A percentile compares a stretch with the other conserved stretches of the same genome.
phyloP scores from a whole-genome alignment of 2,329 filamentous ascomycete genomes.

The Exophiala dermatitidis region DNA sequence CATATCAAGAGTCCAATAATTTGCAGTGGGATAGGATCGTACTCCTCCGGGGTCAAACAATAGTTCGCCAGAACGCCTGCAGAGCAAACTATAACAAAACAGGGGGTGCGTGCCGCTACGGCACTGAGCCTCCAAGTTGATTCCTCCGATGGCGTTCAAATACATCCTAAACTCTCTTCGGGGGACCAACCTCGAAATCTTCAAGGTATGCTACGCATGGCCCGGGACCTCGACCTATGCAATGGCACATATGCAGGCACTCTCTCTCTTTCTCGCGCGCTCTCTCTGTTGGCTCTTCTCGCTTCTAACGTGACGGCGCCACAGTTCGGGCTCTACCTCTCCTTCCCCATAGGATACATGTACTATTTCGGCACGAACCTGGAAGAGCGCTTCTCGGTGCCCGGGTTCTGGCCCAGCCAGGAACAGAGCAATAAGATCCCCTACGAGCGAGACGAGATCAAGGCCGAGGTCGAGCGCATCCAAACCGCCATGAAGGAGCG shows the following conservation, averaged over 20 bases:
- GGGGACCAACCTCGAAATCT: slow-evolving; percentile 85
- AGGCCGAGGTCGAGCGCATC: slow-evolving; percentile 57
- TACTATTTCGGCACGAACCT: slow-evolving; percentile 99
- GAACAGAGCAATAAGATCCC: slow-evolving; percentile 49
- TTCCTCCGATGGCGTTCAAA: slow-evolving; percentile 28
- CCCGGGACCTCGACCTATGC: not conserved
- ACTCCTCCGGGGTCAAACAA: too few relatives aligned
- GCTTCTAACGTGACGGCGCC: slow-evolving; percentile 4
- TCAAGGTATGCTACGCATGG: slow-evolving; percentile 64
- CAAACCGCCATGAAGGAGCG: slow-evolving; percentile 39
- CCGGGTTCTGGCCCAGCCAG: slow-evolving; percentile 84
- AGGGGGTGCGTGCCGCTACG: too few relatives aligned
- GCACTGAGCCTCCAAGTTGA: too few relatives aligned
- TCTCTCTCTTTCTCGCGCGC: not conserved
- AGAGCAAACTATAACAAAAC: too few relatives aligned
- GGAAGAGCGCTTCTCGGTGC: slow-evolving; percentile 79
- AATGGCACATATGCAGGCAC: too few relatives aligned
- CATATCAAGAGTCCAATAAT: too few relatives aligned
- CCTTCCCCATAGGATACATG: slow-evolving; percentile 99
- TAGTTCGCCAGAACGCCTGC: too few relatives aligned
- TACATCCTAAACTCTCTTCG: slow-evolving; percentile 53
- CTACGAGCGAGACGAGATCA: slow-evolving; percentile 54
- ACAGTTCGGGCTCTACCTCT: slow-evolving; percentile 95
- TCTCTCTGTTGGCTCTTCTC: not conserved
- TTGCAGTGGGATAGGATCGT: too few relatives aligned